phyloP scores from a whole-genome alignment of 306 rosid species.

The Cucumis cinereus region DNA sequence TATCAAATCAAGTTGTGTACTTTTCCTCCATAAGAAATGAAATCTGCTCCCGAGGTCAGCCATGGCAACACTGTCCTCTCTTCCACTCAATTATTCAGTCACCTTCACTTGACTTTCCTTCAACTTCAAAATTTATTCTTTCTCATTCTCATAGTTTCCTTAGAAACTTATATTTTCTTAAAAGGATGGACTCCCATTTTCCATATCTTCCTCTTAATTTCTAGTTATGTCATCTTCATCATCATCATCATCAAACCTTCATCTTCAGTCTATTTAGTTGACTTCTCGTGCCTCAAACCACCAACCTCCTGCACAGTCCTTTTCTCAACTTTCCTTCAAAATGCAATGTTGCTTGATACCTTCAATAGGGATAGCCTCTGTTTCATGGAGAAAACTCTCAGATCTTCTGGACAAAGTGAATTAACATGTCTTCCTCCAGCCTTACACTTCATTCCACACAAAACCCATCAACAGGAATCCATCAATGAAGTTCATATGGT shows the following conservation, averaged over 20 bases:
- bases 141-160: constrained; percentile 9
- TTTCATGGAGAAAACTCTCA: constrained; percentile 65
- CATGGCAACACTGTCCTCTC: neutral
- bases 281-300: constrained; percentile 65
- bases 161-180: constrained; percentile 16
- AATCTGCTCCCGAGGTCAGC: neutral
- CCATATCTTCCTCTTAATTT: constrained; percentile 18
- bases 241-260: constrained; percentile 14
- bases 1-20: too few species aligned
- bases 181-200: constrained; percentile 16
- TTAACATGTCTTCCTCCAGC: constrained; percentile 71
- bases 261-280: constrained; percentile 42
- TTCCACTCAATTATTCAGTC: neutral
- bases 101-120: constrained; percentile 14
- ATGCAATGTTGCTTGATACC: constrained; percentile 23
- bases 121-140: constrained; percentile 9
- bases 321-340: constrained; percentile 41
- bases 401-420: constrained; percentile 59
- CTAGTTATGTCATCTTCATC: constrained; percentile 16
- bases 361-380: constrained; percentile 36
- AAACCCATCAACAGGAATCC: constrained; percentile 37
- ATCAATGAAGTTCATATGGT: constrained; percentile 61
- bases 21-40: neutral
- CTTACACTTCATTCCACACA: constrained; percentile 63
- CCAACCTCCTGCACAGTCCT: constrained; percentile 49